Base-by-base conservation (phyloP, 2,329 filamentous ascomycete genomes). In the Sarocladiaceae sp. region DNA sequence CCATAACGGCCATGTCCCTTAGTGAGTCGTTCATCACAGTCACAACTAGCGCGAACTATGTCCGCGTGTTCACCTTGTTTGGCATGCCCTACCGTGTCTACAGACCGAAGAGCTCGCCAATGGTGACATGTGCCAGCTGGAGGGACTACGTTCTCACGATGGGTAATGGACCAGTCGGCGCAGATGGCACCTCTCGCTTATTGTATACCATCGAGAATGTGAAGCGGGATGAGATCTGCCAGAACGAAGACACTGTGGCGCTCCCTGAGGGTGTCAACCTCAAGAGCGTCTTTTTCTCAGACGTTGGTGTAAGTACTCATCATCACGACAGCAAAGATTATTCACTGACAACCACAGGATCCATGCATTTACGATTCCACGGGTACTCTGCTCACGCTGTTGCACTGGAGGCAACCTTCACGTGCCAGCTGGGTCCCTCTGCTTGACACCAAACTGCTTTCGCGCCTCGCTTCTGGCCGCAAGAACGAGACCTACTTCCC, bases 281-380 rank as follows among this genome's bases (percentile, higher is more conserved):
- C 22, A 86, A 86, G 62, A 91, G 82, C 54, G 86, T 96, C 35
- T 96, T 97, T 75, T 99, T 96, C 69, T 95, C 90, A 13, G 89
- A 95, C 62, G 82, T 80, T 54, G 94, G 94, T n/a, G 87, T 90
- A 76, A 71, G 84, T 74, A 15, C 4, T 29, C 12, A 33, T 17
- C 6, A 5, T 4, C 26, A 4, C 22, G 13, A 15, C 2, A 12
- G 25, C 29, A 44, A 37, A 48, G 26, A 23, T 55, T 17, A 58
- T 48, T 44, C 54, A 51, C 44, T 23, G 25, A 33, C 46, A 28
- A 18, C 22, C 44, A 15, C 56, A 90, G 86, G 92, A 99, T 62
- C 94, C 94, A 6, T 97, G 90, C 67, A 92, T 97, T 54, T 99
- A 97, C 68, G 94, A 97, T 68, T 90, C 89, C 4, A 90, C 89